A percentile compares a stretch with the other conserved stretches of the same genome.
These are phyloP conservation scores for Chlamydomonas sp. DNA, from an alignment of 139 green algal species.

Conservation along the genomic window DNA sequence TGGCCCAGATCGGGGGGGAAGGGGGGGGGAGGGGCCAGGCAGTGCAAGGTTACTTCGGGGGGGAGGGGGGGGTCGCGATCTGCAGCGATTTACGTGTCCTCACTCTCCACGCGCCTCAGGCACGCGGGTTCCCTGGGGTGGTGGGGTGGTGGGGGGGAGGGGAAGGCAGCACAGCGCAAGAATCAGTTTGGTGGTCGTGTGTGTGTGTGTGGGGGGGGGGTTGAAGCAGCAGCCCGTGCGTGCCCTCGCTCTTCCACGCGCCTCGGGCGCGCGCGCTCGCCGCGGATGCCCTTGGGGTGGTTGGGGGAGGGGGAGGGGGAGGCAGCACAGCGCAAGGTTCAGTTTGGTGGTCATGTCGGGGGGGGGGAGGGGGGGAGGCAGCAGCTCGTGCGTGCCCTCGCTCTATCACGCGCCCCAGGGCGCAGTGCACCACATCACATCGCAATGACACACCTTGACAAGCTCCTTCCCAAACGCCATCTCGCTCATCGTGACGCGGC, in stretches of 20 bases:
- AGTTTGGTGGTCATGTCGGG: too few relatives aligned
- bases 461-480: constrained; percentile 69
- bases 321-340: too few relatives aligned
- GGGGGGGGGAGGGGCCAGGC: neutral
- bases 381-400: constrained; percentile 49
- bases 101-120: constrained; percentile 36
- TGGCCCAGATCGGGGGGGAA: too few relatives aligned
- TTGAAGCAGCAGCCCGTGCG: too few relatives aligned
- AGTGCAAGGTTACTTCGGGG: neutral
- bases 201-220: too few relatives aligned
- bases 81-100: too few relatives aligned
- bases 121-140: constrained; percentile 37
- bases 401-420: constrained; percentile 34
- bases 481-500: constrained; percentile 62
- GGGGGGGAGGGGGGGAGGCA: constrained; percentile 71
- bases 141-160: neutral
- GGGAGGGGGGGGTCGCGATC: too few relatives aligned
- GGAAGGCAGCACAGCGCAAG: too few relatives aligned
- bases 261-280: constrained; percentile 43
- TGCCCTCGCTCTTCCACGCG: constrained; percentile 36
- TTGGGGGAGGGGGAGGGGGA: too few relatives aligned
- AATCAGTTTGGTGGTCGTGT: neutral
- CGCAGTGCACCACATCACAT: too few relatives aligned
- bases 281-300: too few relatives aligned
- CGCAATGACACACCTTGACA: too few relatives aligned